Evolutionary conservation across 2,329 filamentous ascomycete species (phyloP), one percentile per base, ranked within the genome.

Genomic region (Diaporthe batatas): DNA sequence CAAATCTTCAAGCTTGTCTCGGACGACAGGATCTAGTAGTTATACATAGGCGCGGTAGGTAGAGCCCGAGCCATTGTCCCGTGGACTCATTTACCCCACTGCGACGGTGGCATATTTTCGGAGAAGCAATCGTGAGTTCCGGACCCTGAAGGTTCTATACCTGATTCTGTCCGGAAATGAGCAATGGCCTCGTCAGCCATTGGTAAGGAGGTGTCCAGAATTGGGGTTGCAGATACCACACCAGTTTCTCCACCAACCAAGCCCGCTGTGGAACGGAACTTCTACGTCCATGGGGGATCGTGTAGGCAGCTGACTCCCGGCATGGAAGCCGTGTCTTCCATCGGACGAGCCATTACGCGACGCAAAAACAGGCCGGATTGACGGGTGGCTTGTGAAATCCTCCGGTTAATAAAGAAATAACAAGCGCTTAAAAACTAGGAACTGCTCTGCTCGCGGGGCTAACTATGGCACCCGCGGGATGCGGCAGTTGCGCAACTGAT

Each of bases 211-310:
- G n/a, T 5, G 21, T 36, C 62, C 29, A 44, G 51, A 12, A 34
- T 47, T 69, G 67, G 55, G 68, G 68, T 53, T 32, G 44, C 55
- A 16, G 16, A 53, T 47, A 69, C 39, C 42, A 29, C 18, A 23
- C 42, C 25, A 36, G 64, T 72, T 74, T 74, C 64, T 74, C 72
- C 72, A 74, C 72, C 72, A 74, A 74, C 72, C 72, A 73, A 14
- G 34, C 58, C 51, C 10, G 44, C 62, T 55, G 36, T 55, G 55
- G 49, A 64, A 65, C 72, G 72, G 72, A 67, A 58, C n/a, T 51
- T 57, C 51, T 36, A 39, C 42, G 39, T 54, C 68, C 68, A 59
- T 67, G 36, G n/a, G 11, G 44, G 36, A 34, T 36, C 18, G 14
- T 54, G 51, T 55, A 10, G 55, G 39, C 70, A 72, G 32, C 70